Conservation (phyloP, 768 basidiomycete genomes). For the Phylloporus sp. region DNA sequence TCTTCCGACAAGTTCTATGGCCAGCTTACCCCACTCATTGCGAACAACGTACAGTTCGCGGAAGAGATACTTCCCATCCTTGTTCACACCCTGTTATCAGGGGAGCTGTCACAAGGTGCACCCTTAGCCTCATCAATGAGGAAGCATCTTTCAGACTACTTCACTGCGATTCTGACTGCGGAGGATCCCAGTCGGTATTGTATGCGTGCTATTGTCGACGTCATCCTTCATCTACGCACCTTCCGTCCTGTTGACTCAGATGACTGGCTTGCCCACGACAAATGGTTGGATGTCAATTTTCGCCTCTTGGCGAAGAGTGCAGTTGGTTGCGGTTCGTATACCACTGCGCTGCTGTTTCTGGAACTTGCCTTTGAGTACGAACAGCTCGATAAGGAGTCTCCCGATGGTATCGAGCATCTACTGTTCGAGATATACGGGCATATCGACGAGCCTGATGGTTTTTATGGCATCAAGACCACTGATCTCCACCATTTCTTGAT, state of each 20-base stretch:
- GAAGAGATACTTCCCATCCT: conserved; percentile 68
- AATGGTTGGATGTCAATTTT: conserved; percentile 80
- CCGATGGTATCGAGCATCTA: conserved; percentile 51
- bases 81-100: conserved; percentile 60
- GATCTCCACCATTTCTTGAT: conserved; percentile 79
- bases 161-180: conserved; percentile 22
- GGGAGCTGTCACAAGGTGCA: conserved; percentile 13
- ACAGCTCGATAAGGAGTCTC: conserved; percentile 25
- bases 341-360: conserved; percentile 84
- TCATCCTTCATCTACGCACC: conserved; percentile 75
- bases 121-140: conserved; percentile 2
- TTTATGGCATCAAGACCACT: conserved; percentile 83
- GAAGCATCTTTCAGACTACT: conserved; percentile 22
- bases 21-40: conserved; percentile 57
- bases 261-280: conserved; percentile 53
- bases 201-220: conserved; percentile 59
- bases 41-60: conserved; percentile 52
- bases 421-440: conserved; percentile 91
- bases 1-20: conserved; percentile 57
- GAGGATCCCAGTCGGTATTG: conserved; percentile 39
- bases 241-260: conserved; percentile 40
- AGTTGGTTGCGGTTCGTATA: conserved; percentile 75
- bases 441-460: conserved; percentile 97
- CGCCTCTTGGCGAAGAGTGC: conserved; percentile 67
- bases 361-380: conserved; percentile 66